These are phyloP conservation scores for Erysimum cheiri DNA, from an alignment of 441 rosid genomes.

Conservation along the genomic window DNA sequence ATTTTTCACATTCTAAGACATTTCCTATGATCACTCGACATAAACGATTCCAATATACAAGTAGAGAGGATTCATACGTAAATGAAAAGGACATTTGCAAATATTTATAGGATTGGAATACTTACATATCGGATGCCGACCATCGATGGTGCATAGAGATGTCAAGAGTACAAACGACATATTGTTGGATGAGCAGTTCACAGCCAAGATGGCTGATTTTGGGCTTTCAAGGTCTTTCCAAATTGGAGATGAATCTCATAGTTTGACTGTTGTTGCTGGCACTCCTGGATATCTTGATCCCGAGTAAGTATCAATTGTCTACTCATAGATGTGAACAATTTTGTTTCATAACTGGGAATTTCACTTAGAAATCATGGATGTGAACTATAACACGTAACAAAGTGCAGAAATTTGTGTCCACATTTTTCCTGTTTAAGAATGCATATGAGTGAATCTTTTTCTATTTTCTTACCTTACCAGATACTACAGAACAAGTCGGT, in stretches of 20 bases:
- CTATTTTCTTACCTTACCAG: neutral
- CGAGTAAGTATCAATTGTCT: neutral
- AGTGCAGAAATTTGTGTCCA: neutral
- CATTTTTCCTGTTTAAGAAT: neutral
- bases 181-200: slow-evolving; percentile 43
- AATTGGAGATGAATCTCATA: slow-evolving; percentile 32
- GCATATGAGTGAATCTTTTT: too few species aligned
- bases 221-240: slow-evolving; percentile 49
- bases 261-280: slow-evolving; percentile 47
- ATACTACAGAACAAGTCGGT: neutral
- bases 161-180: slow-evolving; percentile 57
- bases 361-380: too few species aligned
- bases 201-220: slow-evolving; percentile 60
- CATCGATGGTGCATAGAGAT: slow-evolving; percentile 61
- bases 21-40: too few species aligned
- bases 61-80: neutral
- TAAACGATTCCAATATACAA: neutral
- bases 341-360: too few species aligned
- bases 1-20: too few species aligned
- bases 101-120: slow-evolving; percentile 53
- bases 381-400: too few species aligned
- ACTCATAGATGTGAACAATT: too few species aligned
- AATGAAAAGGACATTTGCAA: neutral
- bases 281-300: slow-evolving; percentile 38
- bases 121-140: slow-evolving; percentile 58